These are phyloP conservation scores for Mycena vitilis DNA, from an alignment of 768 basidiomycete genomes.

Conservation along the genomic window DNA sequence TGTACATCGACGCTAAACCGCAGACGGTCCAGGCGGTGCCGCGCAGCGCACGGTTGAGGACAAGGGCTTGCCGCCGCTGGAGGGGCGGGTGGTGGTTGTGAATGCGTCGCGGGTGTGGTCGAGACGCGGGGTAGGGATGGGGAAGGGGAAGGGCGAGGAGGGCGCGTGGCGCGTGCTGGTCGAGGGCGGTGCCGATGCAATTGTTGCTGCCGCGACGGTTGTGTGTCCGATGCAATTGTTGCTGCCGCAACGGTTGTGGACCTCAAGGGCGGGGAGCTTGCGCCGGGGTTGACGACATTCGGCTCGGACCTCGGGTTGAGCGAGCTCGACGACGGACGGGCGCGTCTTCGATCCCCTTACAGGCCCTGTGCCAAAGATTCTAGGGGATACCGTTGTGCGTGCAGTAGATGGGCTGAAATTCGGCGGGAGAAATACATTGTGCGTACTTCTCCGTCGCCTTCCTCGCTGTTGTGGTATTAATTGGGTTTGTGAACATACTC, in stretches of 20 bases:
- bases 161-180: too few relatives aligned
- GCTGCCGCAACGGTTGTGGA: constrained; percentile 51
- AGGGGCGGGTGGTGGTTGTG: constrained; percentile 3
- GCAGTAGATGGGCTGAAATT: constrained; percentile 76
- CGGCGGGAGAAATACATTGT: constrained; percentile 63
- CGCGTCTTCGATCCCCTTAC: constrained; percentile 63
- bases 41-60: constrained; percentile 62
- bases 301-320: constrained; percentile 74
- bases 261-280: constrained; percentile 71
- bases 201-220: too few relatives aligned
- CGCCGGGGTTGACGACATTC: constrained; percentile 72
- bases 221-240: not conserved
- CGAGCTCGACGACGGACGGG: constrained; percentile 80
- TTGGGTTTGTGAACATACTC: constrained; percentile 4
- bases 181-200: too few relatives aligned
- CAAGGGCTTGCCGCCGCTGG: constrained; percentile 78
- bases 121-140: too few relatives aligned
- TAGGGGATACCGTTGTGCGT: constrained; percentile 56
- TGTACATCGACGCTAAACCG: constrained; percentile 83
- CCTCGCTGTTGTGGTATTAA: constrained; percentile 26
- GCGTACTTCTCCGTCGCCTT: constrained; percentile 36
- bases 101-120: too few relatives aligned
- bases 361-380: constrained; percentile 45
- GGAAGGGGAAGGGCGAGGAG: too few relatives aligned
- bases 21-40: constrained; percentile 63